Conservation (phyloP, 345 rosid genomes). For the Ceriops zippeliana region DNA sequence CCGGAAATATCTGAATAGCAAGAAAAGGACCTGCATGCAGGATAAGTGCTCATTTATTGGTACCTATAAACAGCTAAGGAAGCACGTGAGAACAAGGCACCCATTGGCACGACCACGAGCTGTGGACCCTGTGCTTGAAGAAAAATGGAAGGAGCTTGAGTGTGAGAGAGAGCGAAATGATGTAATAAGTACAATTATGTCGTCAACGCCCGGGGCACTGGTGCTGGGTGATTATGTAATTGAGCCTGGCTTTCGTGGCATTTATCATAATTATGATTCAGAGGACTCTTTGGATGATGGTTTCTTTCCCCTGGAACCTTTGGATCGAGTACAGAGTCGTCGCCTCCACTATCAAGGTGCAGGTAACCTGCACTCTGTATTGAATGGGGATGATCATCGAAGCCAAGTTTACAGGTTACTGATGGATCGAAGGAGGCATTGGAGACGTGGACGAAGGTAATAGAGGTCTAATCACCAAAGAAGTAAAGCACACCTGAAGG, state of each 20-base stretch:
- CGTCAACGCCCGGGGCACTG: constrained; percentile 71
- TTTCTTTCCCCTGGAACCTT: constrained; percentile 39
- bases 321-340: constrained; percentile 27
- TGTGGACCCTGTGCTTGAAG: constrained; percentile 64
- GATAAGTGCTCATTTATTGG: constrained; percentile 67
- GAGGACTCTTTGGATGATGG: constrained; percentile 53
- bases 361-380: constrained; percentile 34
- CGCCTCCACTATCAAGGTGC: constrained; percentile 24
- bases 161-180: constrained; percentile 60
- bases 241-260: constrained; percentile 48
- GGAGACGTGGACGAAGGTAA: constrained; percentile 38
- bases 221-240: constrained; percentile 89
- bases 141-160: constrained; percentile 76
- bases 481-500: no score
- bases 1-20: constrained; percentile 55
- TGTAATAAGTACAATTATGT: constrained; percentile 70
- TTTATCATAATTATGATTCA: constrained; percentile 39
- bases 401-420: constrained; percentile 34
- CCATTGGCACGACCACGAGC: constrained; percentile 73
- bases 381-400: constrained; percentile 39
- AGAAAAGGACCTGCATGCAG: constrained; percentile 76
- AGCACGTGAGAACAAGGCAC: constrained; percentile 74
- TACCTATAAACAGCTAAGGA: constrained; percentile 57
- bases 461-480: constrained; percentile 18
- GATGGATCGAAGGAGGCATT: constrained; percentile 42